phyloP scores from a whole-genome alignment of 495 filamentous ascomycete species.

The Xanthoparmelia taractica region DNA sequence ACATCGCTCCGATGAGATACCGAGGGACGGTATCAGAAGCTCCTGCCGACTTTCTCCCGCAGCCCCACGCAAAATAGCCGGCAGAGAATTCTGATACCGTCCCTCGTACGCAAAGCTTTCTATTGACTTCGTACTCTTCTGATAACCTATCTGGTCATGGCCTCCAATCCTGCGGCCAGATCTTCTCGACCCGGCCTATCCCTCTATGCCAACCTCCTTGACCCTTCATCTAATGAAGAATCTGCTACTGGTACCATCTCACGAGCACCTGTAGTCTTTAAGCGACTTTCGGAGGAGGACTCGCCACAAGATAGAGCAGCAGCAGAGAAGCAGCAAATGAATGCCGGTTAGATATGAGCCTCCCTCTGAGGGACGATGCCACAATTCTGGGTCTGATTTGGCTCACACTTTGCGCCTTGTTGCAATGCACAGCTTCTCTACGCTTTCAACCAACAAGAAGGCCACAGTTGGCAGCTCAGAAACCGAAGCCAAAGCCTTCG shows the following conservation, averaged over 20 bases:
- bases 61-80: too few species aligned
- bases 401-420: constrained; percentile 42
- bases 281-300: constrained; percentile 44
- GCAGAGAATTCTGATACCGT: too few species aligned
- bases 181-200: constrained; percentile 38
- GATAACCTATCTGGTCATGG: constrained; percentile 5
- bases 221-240: constrained; percentile 39
- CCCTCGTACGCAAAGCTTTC: too few species aligned
- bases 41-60: too few species aligned
- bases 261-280: constrained; percentile 71
- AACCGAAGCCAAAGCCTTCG: constrained; percentile 55
- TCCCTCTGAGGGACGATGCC: constrained; percentile 27
- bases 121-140: neutral
- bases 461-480: constrained; percentile 62
- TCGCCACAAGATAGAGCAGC: constrained; percentile 46
- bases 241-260: constrained; percentile 58
- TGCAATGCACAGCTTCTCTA: constrained; percentile 52
- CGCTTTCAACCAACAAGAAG: constrained; percentile 81
- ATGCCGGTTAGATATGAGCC: constrained; percentile 57
- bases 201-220: constrained; percentile 59
- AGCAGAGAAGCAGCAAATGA: constrained; percentile 63
- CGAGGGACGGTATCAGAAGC: too few species aligned
- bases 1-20: too few species aligned
- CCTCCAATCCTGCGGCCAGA: constrained; percentile 1
- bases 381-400: constrained; percentile 30